Evolutionary conservation across 2,329 filamentous ascomycete species (phyloP).

Genomic region (Phialemoniopsis sp.): DNA sequence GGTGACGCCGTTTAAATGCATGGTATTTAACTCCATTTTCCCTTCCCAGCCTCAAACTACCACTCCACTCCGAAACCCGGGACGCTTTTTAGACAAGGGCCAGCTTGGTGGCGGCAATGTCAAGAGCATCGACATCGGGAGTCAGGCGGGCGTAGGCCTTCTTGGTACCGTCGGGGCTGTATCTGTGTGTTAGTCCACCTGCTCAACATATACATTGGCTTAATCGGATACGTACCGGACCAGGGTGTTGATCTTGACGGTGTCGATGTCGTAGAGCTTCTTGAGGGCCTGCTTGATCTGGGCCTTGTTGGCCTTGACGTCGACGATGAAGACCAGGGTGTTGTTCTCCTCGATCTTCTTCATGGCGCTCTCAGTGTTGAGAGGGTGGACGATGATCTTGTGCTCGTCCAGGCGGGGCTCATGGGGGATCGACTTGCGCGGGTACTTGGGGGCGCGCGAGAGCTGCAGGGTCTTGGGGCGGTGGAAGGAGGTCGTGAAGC

Average conservation of each 20-base stretch:
- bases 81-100: slow-evolving; percentile 75
- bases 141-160: slow-evolving; percentile 98
- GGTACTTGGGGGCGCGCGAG: slow-evolving; percentile 90
- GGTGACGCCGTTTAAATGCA: slow-evolving; percentile 19
- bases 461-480: slow-evolving; percentile 93
- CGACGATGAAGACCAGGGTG: slow-evolving; percentile 96
- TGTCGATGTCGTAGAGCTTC: slow-evolving; percentile 99
- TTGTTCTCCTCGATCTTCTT: slow-evolving; percentile 99
- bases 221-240: slow-evolving; percentile 66
- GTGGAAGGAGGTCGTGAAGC: slow-evolving; percentile 93
- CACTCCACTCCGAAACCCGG: slow-evolving; percentile 39
- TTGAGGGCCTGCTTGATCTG: slow-evolving; percentile 98
- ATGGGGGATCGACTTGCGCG: slow-evolving; percentile 89
- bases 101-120: slow-evolving; percentile 99
- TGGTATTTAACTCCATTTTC: slow-evolving; percentile 11
- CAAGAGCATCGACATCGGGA: slow-evolving; percentile 93
- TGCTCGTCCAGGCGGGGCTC: slow-evolving; percentile 90
- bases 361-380: slow-evolving; percentile 99
- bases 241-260: slow-evolving; percentile 98
- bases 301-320: slow-evolving; percentile 98
- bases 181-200: slow-evolving; percentile 7
- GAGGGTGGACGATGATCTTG: slow-evolving; percentile 95
- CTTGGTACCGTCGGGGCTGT: slow-evolving; percentile 91
- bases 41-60: slow-evolving; percentile 17
- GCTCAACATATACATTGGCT: background rate